These are phyloP conservation scores for Daldinia childiae DNA, from an alignment of 495 filamentous ascomycete species.

Conservation along the genomic window DNA sequence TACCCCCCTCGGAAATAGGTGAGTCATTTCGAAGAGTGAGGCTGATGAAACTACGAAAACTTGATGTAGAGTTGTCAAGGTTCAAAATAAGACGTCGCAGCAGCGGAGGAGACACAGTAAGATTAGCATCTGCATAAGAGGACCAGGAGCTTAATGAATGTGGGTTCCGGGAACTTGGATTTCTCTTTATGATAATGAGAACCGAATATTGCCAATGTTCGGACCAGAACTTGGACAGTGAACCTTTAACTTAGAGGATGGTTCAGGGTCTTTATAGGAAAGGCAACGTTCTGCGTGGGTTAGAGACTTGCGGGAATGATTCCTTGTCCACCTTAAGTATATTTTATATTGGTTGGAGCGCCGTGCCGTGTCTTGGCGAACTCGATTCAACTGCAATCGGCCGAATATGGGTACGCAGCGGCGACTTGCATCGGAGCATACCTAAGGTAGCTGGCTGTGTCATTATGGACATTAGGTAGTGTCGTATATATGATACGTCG, in stretches of 20 bases:
- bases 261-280: constrained; percentile 14
- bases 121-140: constrained; percentile 36
- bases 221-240: constrained; percentile 22
- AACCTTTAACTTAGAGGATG: constrained; percentile 21
- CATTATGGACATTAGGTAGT: constrained; percentile 11
- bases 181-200: constrained; percentile 18
- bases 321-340: constrained; percentile 15
- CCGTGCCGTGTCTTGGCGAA: constrained; percentile 37
- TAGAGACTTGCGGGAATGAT: constrained; percentile 28
- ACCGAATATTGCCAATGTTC: constrained; percentile 26
- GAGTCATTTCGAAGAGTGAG: constrained; percentile 6
- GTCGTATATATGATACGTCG: background rate
- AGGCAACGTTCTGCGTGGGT: constrained; percentile 20
- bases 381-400: constrained; percentile 38
- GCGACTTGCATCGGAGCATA: constrained; percentile 28
- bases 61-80: constrained; percentile 9
- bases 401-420: constrained; percentile 39
- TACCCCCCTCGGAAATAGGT: constrained; percentile 12
- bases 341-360: constrained; percentile 23
- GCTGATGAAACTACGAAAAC: constrained; percentile 15
- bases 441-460: constrained; percentile 6
- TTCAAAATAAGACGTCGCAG: constrained; percentile 9
- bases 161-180: constrained; percentile 19
- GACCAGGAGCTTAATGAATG: constrained; percentile 23
- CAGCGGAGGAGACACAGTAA: constrained; percentile 24